Conservation (phyloP, 2,329 filamentous ascomycete genomes). For the Claviceps arundinis region DNA sequence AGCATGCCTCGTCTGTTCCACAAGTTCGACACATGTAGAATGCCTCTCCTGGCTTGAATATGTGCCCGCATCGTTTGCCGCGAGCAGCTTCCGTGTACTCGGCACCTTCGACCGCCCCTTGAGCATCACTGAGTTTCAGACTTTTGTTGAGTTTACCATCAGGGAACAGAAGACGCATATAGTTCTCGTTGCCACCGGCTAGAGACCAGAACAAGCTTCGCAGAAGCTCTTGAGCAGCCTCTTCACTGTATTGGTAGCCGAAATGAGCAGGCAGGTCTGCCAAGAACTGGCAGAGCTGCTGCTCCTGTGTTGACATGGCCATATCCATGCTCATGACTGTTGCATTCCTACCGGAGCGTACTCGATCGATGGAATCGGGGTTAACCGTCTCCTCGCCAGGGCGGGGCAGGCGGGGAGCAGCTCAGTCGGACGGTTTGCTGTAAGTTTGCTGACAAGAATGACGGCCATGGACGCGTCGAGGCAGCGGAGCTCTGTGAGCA, state of each 20-base stretch:
- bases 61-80: slow-evolving; percentile 91
- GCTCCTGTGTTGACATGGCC: slow-evolving; percentile 54
- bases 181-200: slow-evolving; percentile 59
- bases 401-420: not conserved
- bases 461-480: slow-evolving; percentile 2
- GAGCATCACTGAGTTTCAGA: slow-evolving; percentile 73
- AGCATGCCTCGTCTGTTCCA: slow-evolving; percentile 87
- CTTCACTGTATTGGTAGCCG: slow-evolving; percentile 60
- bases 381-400: not conserved
- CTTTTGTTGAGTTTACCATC: slow-evolving; percentile 49
- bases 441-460: not conserved
- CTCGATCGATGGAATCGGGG: not conserved
- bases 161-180: slow-evolving; percentile 72
- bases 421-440: slow-evolving; percentile 8
- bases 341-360: slow-evolving; percentile 10
- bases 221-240: slow-evolving; percentile 60
- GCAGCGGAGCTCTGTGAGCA: not conserved
- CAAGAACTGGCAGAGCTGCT: slow-evolving; percentile 71
- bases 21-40: slow-evolving; percentile 93
- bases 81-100: slow-evolving; percentile 88
- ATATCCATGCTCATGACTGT: slow-evolving; percentile 34
- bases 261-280: slow-evolving; percentile 62
- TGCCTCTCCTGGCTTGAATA: slow-evolving; percentile 88
- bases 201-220: slow-evolving; percentile 78
- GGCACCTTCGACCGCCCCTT: slow-evolving; percentile 83